These are phyloP conservation scores for Candida germanica DNA, from an alignment of 805 yeast species.

Conservation along the genomic window DNA sequence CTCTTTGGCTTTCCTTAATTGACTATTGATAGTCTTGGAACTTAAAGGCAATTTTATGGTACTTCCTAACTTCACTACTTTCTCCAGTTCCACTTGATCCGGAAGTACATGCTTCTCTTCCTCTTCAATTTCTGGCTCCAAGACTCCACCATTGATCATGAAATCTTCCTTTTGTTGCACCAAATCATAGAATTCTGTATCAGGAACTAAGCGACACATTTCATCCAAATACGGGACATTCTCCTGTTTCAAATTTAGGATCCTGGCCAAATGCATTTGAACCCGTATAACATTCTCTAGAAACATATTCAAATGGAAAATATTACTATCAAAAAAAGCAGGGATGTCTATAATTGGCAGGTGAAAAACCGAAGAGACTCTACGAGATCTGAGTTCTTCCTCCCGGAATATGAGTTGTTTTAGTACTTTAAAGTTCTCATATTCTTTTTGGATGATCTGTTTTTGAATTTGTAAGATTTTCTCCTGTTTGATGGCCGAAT, in stretches of 20 bases:
- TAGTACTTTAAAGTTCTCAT: constrained; percentile 21
- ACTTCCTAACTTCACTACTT: constrained; percentile 30
- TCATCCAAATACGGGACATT: constrained; percentile 26
- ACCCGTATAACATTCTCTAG: constrained; percentile 25
- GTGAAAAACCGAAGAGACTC: neutral
- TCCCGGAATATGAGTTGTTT: constrained; percentile 22
- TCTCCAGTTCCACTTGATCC: constrained; percentile 14
- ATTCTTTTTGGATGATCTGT: constrained; percentile 25
- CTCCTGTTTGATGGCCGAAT: constrained; percentile 5
- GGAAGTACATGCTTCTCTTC: constrained; percentile 11
- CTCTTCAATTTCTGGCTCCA: constrained; percentile 7
- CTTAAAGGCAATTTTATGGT: constrained; percentile 25
- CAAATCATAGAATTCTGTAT: constrained; percentile 22
- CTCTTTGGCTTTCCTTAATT: constrained; percentile 18
- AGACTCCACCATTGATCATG: constrained; percentile 20
- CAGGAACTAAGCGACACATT: constrained; percentile 19
- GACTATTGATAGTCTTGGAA: constrained; percentile 27
- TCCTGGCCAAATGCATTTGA: constrained; percentile 18
- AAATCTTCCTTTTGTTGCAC: constrained; percentile 32
- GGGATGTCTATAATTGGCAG: constrained; percentile 27
- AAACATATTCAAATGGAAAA: constrained; percentile 28
- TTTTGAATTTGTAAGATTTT: constrained; percentile 18
- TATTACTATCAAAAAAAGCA: constrained; percentile 23
- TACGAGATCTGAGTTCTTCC: neutral
- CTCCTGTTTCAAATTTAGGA: constrained; percentile 15